These are phyloP conservation scores for Dryadomyces quercivorus DNA, from an alignment of 2,329 filamentous ascomycete species.

Conservation along the genomic window DNA sequence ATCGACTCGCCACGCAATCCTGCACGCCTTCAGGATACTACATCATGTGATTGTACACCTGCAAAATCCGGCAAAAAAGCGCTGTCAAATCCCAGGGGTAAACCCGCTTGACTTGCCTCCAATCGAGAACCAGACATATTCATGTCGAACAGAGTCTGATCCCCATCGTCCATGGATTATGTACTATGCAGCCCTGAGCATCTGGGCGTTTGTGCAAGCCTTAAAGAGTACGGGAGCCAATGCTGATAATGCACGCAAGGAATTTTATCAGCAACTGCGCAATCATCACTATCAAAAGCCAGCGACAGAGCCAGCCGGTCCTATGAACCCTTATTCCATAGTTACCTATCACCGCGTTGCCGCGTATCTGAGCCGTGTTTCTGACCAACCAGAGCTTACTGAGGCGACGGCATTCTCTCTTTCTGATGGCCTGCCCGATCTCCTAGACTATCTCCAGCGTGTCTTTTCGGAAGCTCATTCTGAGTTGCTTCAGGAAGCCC, in stretches of 20 bases:
- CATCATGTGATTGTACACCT: conserved; percentile 57
- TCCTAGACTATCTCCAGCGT: conserved; percentile 30
- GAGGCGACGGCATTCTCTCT: conserved; percentile 55
- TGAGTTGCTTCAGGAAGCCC: conserved; percentile 71
- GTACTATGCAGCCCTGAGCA: conserved; percentile 74
- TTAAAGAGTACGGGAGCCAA: conserved; percentile 30
- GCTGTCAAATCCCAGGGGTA: conserved; percentile 8
- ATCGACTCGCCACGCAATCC: conserved; percentile 67
- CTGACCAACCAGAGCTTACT: conserved; percentile 56
- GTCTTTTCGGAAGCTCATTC: conserved; percentile 33
- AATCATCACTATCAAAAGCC: not conserved
- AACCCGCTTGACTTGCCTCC: conserved; percentile 17
- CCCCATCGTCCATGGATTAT: conserved; percentile 84
- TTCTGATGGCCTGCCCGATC: conserved; percentile 37
- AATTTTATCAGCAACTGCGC: not conserved
- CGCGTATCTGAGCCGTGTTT: conserved; percentile 47
- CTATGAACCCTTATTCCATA: not conserved
- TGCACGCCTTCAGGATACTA: conserved; percentile 74
- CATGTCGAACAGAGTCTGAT: conserved; percentile 63
- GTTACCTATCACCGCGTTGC: conserved; percentile 22
- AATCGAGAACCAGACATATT: conserved; percentile 42
- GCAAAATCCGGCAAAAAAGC: conserved; percentile 17
- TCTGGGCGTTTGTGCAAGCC: conserved; percentile 80
- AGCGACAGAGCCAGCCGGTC: no score
- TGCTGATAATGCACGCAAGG: not conserved